A percentile compares a stretch with the other conserved stretches of the same genome.
Evolutionary conservation across 2,329 filamentous ascomycete genomes (phyloP).

Genomic region (Aspergillus candidus): DNA sequence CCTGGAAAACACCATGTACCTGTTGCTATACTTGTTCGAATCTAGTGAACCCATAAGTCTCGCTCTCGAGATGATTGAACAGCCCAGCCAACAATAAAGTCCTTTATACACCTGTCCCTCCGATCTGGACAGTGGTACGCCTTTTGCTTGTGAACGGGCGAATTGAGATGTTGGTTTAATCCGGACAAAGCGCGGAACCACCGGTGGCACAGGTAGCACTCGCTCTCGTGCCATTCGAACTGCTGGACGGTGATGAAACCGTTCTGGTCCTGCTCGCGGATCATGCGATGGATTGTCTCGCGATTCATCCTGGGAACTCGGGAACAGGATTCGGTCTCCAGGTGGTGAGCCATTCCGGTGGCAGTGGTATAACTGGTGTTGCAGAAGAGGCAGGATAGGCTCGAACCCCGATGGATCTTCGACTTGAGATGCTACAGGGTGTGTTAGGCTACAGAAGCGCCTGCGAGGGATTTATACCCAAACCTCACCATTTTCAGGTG

Average conservation of each 20-base stretch:
- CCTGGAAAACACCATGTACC: constrained; percentile 10
- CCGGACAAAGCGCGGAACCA: constrained; percentile 31
- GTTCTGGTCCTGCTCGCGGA: constrained; percentile 44
- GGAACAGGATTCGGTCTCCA: constrained; percentile 52
- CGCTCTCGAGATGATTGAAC: constrained; percentile 44
- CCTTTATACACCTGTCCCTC: constrained; percentile 23
- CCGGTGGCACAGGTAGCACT: constrained; percentile 51
- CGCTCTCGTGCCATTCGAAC: constrained; percentile 42
- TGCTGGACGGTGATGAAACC: constrained; percentile 49
- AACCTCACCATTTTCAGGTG: constrained; percentile 24
- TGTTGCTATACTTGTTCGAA: constrained; percentile 37
- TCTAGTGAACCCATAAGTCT: constrained; percentile 35
- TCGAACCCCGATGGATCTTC: constrained; percentile 41
- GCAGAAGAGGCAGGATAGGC: constrained; percentile 54
- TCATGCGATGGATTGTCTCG: constrained; percentile 42
- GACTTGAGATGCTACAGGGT: constrained; percentile 51
- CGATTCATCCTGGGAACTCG: constrained; percentile 42
- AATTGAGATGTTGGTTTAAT: constrained; percentile 52
- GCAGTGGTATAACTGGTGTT: constrained; percentile 41
- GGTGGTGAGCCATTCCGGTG: constrained; percentile 51
- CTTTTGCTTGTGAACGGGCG: constrained; percentile 45
- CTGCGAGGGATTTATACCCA: not conserved
- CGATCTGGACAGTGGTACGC: constrained; percentile 43
- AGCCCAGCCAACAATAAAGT: constrained; percentile 39
- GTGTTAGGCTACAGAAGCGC: not conserved